phyloP scores from a whole-genome alignment of 2,329 filamentous ascomycete genomes.

The Fusarium heterosporum region DNA sequence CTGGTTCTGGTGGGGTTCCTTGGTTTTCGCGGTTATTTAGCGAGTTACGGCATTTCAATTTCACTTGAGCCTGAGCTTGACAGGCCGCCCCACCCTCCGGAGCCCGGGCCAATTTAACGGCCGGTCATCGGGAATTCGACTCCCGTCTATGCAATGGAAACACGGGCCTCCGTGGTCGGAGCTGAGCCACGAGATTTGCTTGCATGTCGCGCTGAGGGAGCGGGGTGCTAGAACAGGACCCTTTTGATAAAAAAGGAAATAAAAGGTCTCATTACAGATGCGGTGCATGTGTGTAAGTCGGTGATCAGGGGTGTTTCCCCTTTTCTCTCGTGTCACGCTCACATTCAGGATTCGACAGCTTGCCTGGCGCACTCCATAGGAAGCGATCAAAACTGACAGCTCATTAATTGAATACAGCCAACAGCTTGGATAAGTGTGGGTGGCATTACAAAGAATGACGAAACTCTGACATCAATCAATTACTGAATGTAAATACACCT shows the following conservation, averaged over 20 bases:
- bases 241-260: not conserved
- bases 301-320: not conserved
- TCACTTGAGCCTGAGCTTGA: constrained; percentile 2
- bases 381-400: constrained; percentile 3
- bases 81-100: not conserved
- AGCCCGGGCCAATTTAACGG: constrained; percentile 19
- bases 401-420: constrained; percentile 2
- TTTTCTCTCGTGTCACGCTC: constrained; percentile 2
- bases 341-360: constrained; percentile 15
- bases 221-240: not conserved
- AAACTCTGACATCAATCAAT: constrained; percentile 13
- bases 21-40: constrained; percentile 13
- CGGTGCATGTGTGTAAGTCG: not conserved
- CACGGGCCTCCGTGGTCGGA: constrained; percentile 7
- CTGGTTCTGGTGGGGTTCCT: constrained; percentile 15
- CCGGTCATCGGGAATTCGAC: constrained; percentile 2
- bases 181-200: not conserved
- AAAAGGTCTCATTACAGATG: not conserved
- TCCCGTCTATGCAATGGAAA: not conserved
- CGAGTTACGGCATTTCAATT: constrained; percentile 34
- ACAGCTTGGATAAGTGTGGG: not conserved
- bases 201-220: not conserved
- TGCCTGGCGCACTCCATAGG: constrained; percentile 1
- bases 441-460: not conserved
- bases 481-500: constrained; percentile 18